Evolutionary conservation across 2,329 filamentous ascomycete genomes (phyloP).

Genomic region (Ceratocystis cubensis): DNA sequence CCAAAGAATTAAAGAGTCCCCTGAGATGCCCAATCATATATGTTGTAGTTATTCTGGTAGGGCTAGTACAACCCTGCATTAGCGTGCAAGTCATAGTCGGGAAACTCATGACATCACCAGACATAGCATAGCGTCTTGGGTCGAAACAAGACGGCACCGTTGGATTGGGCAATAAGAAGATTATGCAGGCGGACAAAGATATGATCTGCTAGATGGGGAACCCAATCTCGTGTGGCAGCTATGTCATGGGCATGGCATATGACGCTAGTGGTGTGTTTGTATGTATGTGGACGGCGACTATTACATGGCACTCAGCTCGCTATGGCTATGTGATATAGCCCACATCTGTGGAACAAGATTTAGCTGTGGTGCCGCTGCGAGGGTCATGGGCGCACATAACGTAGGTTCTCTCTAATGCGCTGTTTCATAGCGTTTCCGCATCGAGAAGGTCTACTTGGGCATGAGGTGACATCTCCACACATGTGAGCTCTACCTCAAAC

Average conservation of each 20-base stretch:
- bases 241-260: background rate
- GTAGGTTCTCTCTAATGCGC: too few species aligned
- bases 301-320: background rate
- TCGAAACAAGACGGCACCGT: background rate
- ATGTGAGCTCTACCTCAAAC: background rate
- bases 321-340: background rate
- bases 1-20: too few species aligned
- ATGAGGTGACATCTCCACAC: background rate
- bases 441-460: background rate
- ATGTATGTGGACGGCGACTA: background rate
- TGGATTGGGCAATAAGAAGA: background rate
- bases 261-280: background rate
- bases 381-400: too few species aligned
- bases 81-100: background rate
- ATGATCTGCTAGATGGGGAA: background rate
- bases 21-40: background rate
- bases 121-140: conserved; percentile 1
- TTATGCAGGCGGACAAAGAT: background rate
- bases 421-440: background rate
- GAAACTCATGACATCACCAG: conserved; percentile 1
- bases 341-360: background rate
- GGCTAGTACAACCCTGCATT: conserved; percentile 9
- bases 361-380: background rate
- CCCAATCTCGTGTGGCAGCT: background rate
- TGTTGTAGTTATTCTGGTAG: background rate